Conservation (phyloP, 2,329 filamentous ascomycete species). For the Penicillium sp. region DNA sequence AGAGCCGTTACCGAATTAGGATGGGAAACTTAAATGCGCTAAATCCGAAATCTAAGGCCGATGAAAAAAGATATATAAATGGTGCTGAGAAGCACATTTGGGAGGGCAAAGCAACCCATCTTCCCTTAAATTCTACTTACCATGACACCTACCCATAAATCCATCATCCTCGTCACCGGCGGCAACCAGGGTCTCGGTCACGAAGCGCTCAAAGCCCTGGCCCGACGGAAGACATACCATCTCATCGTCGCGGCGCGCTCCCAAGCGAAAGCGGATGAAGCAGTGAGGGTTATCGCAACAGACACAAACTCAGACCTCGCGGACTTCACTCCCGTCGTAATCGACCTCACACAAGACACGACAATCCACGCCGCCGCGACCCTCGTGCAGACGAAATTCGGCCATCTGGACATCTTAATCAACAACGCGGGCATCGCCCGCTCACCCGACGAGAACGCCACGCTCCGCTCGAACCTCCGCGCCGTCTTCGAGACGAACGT, state of each 20-base stretch:
- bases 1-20: too few species aligned
- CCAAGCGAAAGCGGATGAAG: not conserved
- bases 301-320: not conserved
- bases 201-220: not conserved
- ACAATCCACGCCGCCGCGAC: not conserved
- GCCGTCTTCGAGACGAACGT: constrained; percentile 15
- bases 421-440: not conserved
- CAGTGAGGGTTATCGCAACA: not conserved
- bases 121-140: too few species aligned
- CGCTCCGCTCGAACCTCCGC: constrained; percentile 9
- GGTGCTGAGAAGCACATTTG: too few species aligned
- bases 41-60: too few species aligned
- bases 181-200: constrained; percentile 8
- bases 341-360: not conserved
- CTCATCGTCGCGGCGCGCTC: not conserved
- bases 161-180: constrained; percentile 6
- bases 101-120: too few species aligned
- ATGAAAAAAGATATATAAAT: too few species aligned
- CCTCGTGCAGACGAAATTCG: not conserved
- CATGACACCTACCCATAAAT: not conserved
- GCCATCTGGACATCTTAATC: not conserved
- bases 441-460: not conserved
- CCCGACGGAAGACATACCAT: not conserved
- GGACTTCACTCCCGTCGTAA: not conserved
- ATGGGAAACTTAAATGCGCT: too few species aligned